Conservation (phyloP, 345 rosid genomes). For the Populus simonii region DNA sequence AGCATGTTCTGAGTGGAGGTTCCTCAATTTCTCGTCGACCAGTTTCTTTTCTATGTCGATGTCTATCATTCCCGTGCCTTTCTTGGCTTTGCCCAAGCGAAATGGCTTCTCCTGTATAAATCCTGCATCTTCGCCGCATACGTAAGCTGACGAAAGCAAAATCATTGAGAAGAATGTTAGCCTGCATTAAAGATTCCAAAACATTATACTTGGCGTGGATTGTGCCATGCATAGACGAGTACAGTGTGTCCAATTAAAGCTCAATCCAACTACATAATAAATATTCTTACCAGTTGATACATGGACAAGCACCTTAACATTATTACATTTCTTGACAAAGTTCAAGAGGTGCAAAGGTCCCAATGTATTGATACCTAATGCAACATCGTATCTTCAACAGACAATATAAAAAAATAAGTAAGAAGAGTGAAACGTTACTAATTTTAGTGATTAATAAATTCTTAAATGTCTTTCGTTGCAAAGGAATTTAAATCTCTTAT, state of each 20-base stretch:
- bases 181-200: too few species aligned
- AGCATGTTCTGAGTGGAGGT: slow-evolving; percentile 37
- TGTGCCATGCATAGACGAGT: slow-evolving; percentile 24
- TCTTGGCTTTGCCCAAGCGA: slow-evolving; percentile 50
- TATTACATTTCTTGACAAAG: slow-evolving; percentile 44
- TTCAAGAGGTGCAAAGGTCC: slow-evolving; percentile 45
- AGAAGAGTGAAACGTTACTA: too few species aligned
- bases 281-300: slow-evolving; percentile 58
- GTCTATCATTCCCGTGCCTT: slow-evolving; percentile 44
- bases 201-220: too few species aligned
- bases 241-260: not conserved
- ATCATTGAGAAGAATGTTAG: too few species aligned
- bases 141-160: slow-evolving; percentile 2
- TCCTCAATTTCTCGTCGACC: slow-evolving; percentile 37
- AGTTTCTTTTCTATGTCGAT: slow-evolving; percentile 42
- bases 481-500: too few species aligned
- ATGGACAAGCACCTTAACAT: slow-evolving; percentile 40
- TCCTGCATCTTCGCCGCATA: slow-evolving; percentile 50
- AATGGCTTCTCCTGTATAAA: slow-evolving; percentile 38
- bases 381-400: slow-evolving; percentile 53
- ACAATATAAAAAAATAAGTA: too few species aligned
- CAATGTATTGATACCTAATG: slow-evolving; percentile 48
- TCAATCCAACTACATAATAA: not conserved
- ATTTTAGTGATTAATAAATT: too few species aligned
- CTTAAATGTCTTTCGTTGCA: too few species aligned